Conservation (phyloP, 2,329 filamentous ascomycete species). For the Xylariomycetidae sp. region DNA sequence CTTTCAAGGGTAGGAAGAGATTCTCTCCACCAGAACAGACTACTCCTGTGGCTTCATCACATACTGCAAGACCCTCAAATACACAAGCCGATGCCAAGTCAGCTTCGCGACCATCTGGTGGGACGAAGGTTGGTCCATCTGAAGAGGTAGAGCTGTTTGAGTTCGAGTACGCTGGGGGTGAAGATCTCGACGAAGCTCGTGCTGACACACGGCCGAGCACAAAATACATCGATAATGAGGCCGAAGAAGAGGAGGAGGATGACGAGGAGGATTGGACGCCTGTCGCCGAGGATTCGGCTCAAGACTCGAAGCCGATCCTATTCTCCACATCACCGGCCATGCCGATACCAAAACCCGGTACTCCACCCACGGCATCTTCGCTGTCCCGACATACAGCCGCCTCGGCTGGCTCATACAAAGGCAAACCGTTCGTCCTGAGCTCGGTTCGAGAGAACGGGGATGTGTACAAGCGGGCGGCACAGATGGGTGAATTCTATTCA, state of each 20-base stretch:
- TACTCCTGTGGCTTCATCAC: conserved; percentile 1
- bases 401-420: conserved; percentile 51
- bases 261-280: conserved; percentile 12
- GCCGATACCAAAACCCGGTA: conserved; percentile 29
- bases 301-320: conserved; percentile 18
- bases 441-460: conserved; percentile 46
- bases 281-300: conserved; percentile 10
- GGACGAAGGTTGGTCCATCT: not conserved
- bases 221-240: conserved; percentile 31
- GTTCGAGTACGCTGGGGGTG: conserved; percentile 35
- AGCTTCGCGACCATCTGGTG: conserved; percentile 1
- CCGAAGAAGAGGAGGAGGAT: conserved; percentile 25
- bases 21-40: conserved; percentile 17
- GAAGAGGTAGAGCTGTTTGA: conserved; percentile 41
- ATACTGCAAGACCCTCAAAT: not conserved
- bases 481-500: conserved; percentile 42
- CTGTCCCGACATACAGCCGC: conserved; percentile 31
- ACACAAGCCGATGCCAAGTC: not conserved
- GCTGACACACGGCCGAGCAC: conserved; percentile 20
- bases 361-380: conserved; percentile 27
- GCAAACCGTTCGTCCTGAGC: conserved; percentile 47
- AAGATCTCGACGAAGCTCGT: conserved; percentile 9
- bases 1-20: conserved; percentile 23
- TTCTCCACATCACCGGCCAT: conserved; percentile 43
- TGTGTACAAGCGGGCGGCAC: conserved; percentile 43